A percentile compares a stretch with the other conserved stretches of the same genome.
phyloP scores from a whole-genome alignment of 2,329 filamentous ascomycete species.

The Colletotrichum orchidophilum region DNA sequence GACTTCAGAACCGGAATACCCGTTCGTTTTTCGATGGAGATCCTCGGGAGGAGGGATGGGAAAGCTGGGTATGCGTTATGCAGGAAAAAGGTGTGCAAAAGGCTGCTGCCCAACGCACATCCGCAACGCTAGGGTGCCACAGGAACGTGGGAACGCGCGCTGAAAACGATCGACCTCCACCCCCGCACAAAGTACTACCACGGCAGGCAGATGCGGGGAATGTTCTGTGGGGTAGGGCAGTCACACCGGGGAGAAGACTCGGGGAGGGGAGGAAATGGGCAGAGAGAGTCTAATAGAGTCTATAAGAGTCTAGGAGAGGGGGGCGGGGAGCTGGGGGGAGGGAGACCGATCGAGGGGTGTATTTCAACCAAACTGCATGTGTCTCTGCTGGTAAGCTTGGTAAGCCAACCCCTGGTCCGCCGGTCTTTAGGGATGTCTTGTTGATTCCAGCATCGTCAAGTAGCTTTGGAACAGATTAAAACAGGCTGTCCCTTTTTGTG shows the following conservation, averaged over 20 bases:
- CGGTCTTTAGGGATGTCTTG: neutral
- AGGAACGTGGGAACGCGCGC: constrained; percentile 13
- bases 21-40: neutral
- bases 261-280: neutral
- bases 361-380: constrained; percentile 6
- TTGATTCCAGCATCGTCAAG: neutral
- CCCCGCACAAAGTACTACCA: constrained; percentile 10
- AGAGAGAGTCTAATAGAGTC: neutral
- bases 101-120: constrained; percentile 8
- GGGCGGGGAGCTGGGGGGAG: neutral
- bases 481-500: neutral
- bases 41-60: neutral
- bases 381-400: constrained; percentile 12
- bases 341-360: neutral
- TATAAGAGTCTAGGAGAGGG: neutral
- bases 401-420: neutral
- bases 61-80: constrained; percentile 1
- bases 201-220: constrained; percentile 26
- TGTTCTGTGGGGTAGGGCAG: constrained; percentile 1
- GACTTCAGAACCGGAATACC: constrained; percentile 17
- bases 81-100: constrained; percentile 5
- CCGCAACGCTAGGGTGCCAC: constrained; percentile 23
- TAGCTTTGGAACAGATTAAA: neutral
- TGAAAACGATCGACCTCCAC: constrained; percentile 2
- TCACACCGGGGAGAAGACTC: neutral